These are phyloP conservation scores for Mucor piriformis DNA, from an alignment of 371 early-diverging fungal genomes.

Conservation along the genomic window DNA sequence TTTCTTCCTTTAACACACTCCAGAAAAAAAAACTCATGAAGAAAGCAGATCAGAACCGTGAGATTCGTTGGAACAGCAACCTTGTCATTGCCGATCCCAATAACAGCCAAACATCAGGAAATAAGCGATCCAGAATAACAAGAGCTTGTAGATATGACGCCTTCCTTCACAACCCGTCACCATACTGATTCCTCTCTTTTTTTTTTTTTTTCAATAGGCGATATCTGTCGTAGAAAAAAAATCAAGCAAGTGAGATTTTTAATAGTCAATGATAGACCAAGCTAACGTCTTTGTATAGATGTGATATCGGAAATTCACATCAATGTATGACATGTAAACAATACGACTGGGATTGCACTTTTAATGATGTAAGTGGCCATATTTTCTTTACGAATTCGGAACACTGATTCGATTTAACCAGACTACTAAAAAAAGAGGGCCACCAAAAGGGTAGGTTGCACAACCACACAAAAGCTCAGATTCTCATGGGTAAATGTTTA, in stretches of 20 bases:
- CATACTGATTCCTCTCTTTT: not conserved
- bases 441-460: conserved; percentile 36
- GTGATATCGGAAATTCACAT: conserved; percentile 36
- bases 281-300: conserved; percentile 27
- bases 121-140: conserved; percentile 36
- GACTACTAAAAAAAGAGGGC: conserved; percentile 36
- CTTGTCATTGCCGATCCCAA: not conserved
- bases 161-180: no score
- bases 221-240: conserved; percentile 50
- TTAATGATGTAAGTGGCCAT: conserved; percentile 40
- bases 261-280: no score
- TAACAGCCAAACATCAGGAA: not conserved
- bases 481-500: no score
- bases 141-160: conserved; percentile 40
- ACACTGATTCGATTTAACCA: no score
- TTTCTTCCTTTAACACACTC: no score
- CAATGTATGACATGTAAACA: conserved; percentile 46
- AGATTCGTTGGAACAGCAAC: conserved; percentile 1
- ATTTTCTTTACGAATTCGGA: no score
- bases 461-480: not conserved
- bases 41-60: not conserved
- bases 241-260: conserved; percentile 42
- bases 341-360: conserved; percentile 53
- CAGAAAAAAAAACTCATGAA: not conserved
- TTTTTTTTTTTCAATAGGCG: conserved; percentile 27